phyloP scores from a whole-genome alignment of 2,329 filamentous ascomycete species.

The Cercospora zeina region DNA sequence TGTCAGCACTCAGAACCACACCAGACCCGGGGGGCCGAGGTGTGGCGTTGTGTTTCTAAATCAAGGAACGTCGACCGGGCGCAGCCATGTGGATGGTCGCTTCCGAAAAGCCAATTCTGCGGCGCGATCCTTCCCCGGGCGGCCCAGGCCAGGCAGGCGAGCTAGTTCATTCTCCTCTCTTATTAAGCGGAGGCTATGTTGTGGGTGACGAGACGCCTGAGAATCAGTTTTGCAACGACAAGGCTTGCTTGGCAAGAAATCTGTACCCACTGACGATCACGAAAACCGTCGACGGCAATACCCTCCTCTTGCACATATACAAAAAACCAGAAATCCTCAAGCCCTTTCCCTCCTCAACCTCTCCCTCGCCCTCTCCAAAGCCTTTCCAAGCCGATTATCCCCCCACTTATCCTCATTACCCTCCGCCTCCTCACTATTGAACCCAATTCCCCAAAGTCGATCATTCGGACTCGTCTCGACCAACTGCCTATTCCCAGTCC shows the following conservation, averaged over 20 bases:
- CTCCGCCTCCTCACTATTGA: slow-evolving; percentile 37
- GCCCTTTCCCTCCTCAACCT: slow-evolving; percentile 19
- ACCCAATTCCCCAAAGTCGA: slow-evolving; percentile 42
- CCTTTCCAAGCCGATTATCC: slow-evolving; percentile 40
- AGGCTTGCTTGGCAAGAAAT: not conserved
- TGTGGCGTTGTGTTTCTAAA: slow-evolving; percentile 18
- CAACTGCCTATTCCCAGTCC: slow-evolving; percentile 37
- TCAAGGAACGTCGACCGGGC: slow-evolving; percentile 7
- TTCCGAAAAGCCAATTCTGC: not conserved
- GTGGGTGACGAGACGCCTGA: not conserved
- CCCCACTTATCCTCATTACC: slow-evolving; percentile 38
- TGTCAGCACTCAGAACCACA: not conserved
- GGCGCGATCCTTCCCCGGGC: not conserved
- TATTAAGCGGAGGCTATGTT: not conserved
- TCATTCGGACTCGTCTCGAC: slow-evolving; percentile 43
- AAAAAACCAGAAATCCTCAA: not conserved
- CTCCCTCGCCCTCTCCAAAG: slow-evolving; percentile 40
- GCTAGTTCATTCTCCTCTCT: not conserved
- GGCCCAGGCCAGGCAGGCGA: not conserved
- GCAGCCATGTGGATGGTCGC: slow-evolving; percentile 9
- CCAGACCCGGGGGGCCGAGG: not conserved
- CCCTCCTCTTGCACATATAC: not conserved
- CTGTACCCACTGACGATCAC: not conserved
- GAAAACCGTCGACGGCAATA: not conserved
- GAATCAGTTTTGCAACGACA: not conserved